Conservation (phyloP, 805 yeast species). For the Grigorovia yakushimaensis region DNA sequence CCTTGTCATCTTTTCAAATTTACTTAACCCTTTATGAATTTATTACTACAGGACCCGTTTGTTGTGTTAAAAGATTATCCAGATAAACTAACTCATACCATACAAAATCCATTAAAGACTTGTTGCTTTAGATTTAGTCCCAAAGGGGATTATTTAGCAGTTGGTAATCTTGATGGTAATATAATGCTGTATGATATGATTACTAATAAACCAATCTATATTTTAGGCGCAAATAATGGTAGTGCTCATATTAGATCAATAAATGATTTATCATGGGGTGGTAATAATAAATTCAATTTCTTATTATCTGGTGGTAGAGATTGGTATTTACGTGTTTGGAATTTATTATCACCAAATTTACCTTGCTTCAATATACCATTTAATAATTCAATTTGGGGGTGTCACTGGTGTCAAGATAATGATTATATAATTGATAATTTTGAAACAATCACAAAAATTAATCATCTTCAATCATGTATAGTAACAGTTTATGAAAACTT, state of each 20-base stretch:
- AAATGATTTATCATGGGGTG: conserved; percentile 59
- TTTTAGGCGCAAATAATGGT: conserved; percentile 36
- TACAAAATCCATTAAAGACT: conserved; percentile 51
- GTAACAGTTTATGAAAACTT: conserved; percentile 59
- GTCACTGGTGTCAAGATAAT: conserved; percentile 13
- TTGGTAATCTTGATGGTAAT: conserved; percentile 67
- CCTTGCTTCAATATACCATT: conserved; percentile 39
- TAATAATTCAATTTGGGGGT: conserved; percentile 65
- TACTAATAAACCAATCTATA: conserved; percentile 33
- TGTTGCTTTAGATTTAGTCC: conserved; percentile 59
- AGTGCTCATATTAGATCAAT: conserved; percentile 63
- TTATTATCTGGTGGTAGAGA: conserved; percentile 67
- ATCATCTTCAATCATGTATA: conserved; percentile 33
- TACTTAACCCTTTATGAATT: no score
- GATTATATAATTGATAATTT: no score
- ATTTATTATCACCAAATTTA: conserved; percentile 36
- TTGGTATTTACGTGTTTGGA: conserved; percentile 80
- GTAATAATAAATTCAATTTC: conserved; percentile 31
- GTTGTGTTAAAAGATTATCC: conserved; percentile 89
- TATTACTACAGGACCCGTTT: conserved; percentile 80
- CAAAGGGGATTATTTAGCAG: conserved; percentile 78
- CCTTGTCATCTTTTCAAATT: no score
- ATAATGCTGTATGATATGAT: conserved; percentile 67
- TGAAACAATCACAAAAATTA: conserved; percentile 6
- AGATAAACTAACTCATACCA: conserved; percentile 63